phyloP scores from a whole-genome alignment of 2,329 filamentous ascomycete genomes.

The Trichoderma sp. region DNA sequence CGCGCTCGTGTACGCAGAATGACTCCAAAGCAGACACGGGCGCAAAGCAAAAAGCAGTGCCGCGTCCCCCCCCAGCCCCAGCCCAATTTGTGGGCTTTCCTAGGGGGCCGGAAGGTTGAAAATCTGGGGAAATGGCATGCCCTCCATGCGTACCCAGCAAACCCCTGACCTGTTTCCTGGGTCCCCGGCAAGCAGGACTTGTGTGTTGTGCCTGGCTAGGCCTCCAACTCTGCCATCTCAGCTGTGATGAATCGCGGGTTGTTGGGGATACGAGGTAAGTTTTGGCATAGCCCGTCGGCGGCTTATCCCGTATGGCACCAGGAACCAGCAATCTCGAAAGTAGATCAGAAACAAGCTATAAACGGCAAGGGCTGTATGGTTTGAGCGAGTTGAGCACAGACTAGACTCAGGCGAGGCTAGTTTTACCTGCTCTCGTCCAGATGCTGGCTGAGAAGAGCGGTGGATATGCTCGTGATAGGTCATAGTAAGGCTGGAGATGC shows the following conservation, averaged over 20 bases:
- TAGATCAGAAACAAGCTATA: neutral
- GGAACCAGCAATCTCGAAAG: neutral
- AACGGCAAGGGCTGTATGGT: neutral
- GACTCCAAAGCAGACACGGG: neutral
- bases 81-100: neutral
- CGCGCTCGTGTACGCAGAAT: conserved; percentile 8
- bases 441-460: conserved; percentile 2
- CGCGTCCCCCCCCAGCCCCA: neutral
- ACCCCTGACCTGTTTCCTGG: neutral
- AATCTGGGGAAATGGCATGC: conserved; percentile 21
- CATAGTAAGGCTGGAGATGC: conserved; percentile 5
- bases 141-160: conserved; percentile 13
- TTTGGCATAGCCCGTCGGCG: neutral
- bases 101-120: conserved; percentile 1
- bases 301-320: neutral
- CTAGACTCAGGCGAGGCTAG: conserved; percentile 9
- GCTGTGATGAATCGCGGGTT: neutral
- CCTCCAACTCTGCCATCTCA: neutral
- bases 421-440: neutral
- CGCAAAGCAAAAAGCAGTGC: neutral
- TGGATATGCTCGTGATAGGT: conserved; percentile 11
- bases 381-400: neutral
- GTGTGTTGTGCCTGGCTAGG: conserved; percentile 1
- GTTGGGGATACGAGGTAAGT: neutral
- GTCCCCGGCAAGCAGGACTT: conserved; percentile 5